Base-by-base conservation (phyloP, 768 basidiomycete genomes). In the Naganishia vaughanmartiniae region DNA sequence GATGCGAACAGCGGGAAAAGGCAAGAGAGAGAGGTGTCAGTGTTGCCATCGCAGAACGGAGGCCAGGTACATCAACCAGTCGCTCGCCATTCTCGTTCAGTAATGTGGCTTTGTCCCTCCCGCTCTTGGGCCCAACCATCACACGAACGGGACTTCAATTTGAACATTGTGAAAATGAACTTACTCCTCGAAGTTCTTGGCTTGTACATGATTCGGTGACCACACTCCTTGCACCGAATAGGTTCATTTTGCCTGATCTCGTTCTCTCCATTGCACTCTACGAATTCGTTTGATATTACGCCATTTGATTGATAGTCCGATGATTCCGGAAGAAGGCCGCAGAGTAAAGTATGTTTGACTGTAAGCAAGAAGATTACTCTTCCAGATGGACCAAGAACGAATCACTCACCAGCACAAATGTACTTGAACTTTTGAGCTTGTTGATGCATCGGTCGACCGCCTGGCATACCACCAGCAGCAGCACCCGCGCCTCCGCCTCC, bases 181-280 rank as follows among this genome's bases (percentile, higher is more conserved):
- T 79, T 76, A 97, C 95, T 94, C 85, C 92, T 85, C 78, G 87
- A 91, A 28, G 93, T 95, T 76, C 95, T 84, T 82, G 94, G 96
- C 83, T 98, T 98, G 83, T 96, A 97, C 92, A 98, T 93, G 80
- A 98, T 95, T 65, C 95, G 88, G 82, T 97, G 95, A 3, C 95
- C 95, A 77, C 95, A 98, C 79, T 97, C 93, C 74, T 90, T 86
- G 83, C 95, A 98, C 69, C 95, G 89, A 73, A 97, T 94, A 53
- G 92, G 92, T 80, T 98, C 95, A 70, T 92, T 85, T 10, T 91
- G 85, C 81, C 88, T 89, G 79, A 97, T 93, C 78, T 91, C 89
- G 81, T 94, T 96, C 83, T 90, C 90, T 0, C 89, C 90, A 71
- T 92, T 91, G 79, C 94, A 97, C 79, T 96, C 94, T 92, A 77